Conservation (phyloP, 805 yeast genomes). For the Wickerhamomyces sydowiorum region DNA sequence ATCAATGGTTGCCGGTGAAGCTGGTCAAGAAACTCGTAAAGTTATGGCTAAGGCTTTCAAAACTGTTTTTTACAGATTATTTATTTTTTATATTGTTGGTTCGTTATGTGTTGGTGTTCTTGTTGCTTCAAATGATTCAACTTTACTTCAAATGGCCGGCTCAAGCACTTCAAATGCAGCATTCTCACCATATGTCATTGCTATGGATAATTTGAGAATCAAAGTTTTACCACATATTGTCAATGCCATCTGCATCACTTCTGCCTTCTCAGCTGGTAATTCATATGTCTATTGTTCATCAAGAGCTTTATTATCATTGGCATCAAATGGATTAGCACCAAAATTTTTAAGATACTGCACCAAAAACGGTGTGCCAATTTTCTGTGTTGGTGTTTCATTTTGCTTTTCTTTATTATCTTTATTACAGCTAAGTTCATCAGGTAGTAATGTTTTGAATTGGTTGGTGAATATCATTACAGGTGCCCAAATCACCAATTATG, state of each 20-base stretch:
- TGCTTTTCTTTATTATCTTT: slow-evolving; percentile 64
- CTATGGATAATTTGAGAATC: slow-evolving; percentile 44
- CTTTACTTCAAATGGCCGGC: slow-evolving; percentile 36
- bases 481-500: slow-evolving; percentile 57
- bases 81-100: slow-evolving; percentile 59
- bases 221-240: slow-evolving; percentile 45
- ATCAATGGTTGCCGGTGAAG: slow-evolving; percentile 78
- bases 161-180: slow-evolving; percentile 36
- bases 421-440: slow-evolving; percentile 50
- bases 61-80: slow-evolving; percentile 60
- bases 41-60: slow-evolving; percentile 70
- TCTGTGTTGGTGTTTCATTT: slow-evolving; percentile 51
- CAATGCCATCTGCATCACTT: slow-evolving; percentile 47
- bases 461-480: slow-evolving; percentile 64
- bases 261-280: slow-evolving; percentile 50
- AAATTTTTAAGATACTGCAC: slow-evolving; percentile 52
- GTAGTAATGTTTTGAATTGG: slow-evolving; percentile 67
- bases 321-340: slow-evolving; percentile 60
- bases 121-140: slow-evolving; percentile 55
- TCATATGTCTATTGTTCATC: slow-evolving; percentile 57
- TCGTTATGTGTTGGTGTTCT: slow-evolving; percentile 64
- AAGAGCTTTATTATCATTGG: slow-evolving; percentile 48
- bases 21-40: slow-evolving; percentile 62
- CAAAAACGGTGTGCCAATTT: slow-evolving; percentile 64
- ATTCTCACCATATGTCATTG: slow-evolving; percentile 56